Base-by-base conservation (phyloP, 768 basidiomycete species). In the Lactarius deliciosus region DNA sequence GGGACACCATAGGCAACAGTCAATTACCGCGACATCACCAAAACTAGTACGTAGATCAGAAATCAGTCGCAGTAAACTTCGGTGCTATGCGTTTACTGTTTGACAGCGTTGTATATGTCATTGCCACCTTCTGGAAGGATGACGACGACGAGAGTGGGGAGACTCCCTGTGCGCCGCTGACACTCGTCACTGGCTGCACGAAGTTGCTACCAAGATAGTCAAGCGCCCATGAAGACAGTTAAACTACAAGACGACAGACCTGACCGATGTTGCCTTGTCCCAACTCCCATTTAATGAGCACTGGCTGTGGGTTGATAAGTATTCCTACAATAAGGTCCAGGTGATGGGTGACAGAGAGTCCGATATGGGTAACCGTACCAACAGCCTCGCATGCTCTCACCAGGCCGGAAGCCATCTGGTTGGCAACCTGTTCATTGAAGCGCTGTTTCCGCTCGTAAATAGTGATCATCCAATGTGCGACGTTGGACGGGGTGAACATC, bases 41-140 rank as follows among this genome's bases (percentile, higher is more conserved):
- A 91, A 91, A 72, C 91, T 92, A 64, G 2, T n/a, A 36, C 34
- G 30, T 16, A 41, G 20, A 65, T 38, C 15, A 16, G 22, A 60
- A 22, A 25, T 54, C 32, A 54, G 47, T 53, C 38, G 28, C 47
- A 22, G 41, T 58, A 5, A 64, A 45, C 56, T n/a, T 54, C 43
- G 22, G 60, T 11, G n/a, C 22, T 36, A 10, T 61, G 36, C 0
- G 81, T 86, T 68, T 72, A 93, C 91, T 91, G 87, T 77, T 93
- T 93, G 30, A 92, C 83, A 22, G 86, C 84, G 2, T 82, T 86
- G 70, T 93, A 93, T 11, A 91, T 84, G 60, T 93, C 90, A 50
- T 88, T 86, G 1, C 86, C 88, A 1, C 83, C 84, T 68, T 92
- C 88, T 0, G 91, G 92, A 22, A 93, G 79, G 47, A 93, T 74